Evolutionary conservation across 139 green algal genomes (phyloP), one percentile per base, ranked within the genome.

Genomic region (Tetradesmus lagerheimii): DNA sequence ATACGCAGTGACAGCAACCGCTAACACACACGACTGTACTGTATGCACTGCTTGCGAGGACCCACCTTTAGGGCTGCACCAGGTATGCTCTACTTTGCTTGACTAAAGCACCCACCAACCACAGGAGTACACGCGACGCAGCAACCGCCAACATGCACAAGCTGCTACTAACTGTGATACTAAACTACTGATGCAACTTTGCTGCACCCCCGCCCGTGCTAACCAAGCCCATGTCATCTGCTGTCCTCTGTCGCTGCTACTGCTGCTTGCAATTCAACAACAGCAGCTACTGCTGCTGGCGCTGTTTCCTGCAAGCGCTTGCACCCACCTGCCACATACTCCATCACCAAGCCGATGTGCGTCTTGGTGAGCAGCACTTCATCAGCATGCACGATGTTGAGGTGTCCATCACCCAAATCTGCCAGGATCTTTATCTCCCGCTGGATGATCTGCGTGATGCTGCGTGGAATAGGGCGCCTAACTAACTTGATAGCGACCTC

Each of bases 351-450:
- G 25, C 92, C 93, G 1, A 96, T 88, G 67, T 96, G 93, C 0
- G 90, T 91, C 37, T 87, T 90, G 14, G 91, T 92, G 5, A 96
- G 87, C 31, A 96, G 86, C 14, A 96, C 94, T 64, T 95, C 93
- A 9, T 94, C 87, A 15, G 95, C 92, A 75, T 92, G 92, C 27
- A 96, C 93, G 31, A 96, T 95, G 90, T 95, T 96, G 23, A 95
- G 87, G 89, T 96, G 94, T 0, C 93, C 93, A 66, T 95, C 90
- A 0, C 94, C 94, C 47, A 96, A 83, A 62, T 95, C 91, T 2
- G 94, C 91, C 66, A 96, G 91, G 34, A 96, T 95, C 85, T 94
- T 93, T 38, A 96, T 96, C 82, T 96, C 94, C 2, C 93, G 92
- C 91, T 94, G 94, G 79, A 95, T 95, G 87, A 96, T 91, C 62